These are phyloP conservation scores for Phytophthora pini DNA, from an alignment of 352 stramenopile species.

Conservation along the genomic window DNA sequence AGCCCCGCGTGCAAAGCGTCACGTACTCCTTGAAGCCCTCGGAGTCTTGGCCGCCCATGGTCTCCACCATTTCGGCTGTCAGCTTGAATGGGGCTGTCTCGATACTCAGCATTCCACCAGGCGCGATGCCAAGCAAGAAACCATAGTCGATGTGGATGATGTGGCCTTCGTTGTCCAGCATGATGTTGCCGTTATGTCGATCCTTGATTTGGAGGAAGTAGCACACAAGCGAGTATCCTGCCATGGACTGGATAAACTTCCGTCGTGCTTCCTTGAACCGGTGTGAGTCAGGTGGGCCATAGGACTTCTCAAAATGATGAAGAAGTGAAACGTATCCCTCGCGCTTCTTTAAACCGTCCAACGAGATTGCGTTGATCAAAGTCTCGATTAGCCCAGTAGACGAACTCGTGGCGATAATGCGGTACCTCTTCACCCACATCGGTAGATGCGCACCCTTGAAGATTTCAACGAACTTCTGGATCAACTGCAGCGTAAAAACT, in stretches of 20 bases:
- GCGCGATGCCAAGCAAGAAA: constrained; percentile 98
- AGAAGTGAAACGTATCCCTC: constrained; percentile 93
- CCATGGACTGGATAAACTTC: constrained; percentile 98
- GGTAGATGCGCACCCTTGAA: constrained; percentile 95
- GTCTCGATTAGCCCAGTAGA: constrained; percentile 98
- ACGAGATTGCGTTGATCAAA: constrained; percentile 96
- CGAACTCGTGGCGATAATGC: constrained; percentile 96
- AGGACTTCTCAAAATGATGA: constrained; percentile 97
- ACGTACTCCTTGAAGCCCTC: constrained; percentile 97
- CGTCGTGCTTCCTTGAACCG: constrained; percentile 93
- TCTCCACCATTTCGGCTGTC: constrained; percentile 98
- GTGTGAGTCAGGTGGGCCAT: constrained; percentile 85
- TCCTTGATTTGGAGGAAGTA: constrained; percentile 99
- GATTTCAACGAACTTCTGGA: constrained; percentile 97
- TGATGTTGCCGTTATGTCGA: constrained; percentile 99
- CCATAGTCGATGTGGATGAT: constrained; percentile 99
- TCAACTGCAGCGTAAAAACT: constrained; percentile 98
- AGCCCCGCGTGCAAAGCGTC: constrained; percentile 96
- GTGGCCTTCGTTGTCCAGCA: constrained; percentile 98
- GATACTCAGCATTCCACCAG: constrained; percentile 98
- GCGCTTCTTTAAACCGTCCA: constrained; percentile 98
- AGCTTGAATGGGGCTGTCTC: constrained; percentile 99
- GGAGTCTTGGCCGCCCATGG: constrained; percentile 94
- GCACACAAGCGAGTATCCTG: constrained; percentile 97
- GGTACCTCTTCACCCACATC: constrained; percentile 96